Evolutionary conservation across 768 basidiomycete genomes (phyloP).

Genomic region (Kwoniella mangroviensis): DNA sequence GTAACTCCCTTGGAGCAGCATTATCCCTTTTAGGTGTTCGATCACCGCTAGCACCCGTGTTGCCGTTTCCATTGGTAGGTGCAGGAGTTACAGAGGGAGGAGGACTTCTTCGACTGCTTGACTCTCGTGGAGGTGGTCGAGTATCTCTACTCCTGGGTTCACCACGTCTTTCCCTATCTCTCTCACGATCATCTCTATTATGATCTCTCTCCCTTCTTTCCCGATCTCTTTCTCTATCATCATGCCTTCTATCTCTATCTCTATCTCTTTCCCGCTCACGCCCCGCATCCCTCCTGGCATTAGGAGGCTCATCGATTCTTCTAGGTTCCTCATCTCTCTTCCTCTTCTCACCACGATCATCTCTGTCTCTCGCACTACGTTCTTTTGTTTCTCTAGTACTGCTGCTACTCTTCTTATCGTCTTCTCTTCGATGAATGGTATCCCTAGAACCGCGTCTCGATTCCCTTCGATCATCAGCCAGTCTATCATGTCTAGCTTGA

Average conservation of each 20-base stretch:
- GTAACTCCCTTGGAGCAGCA: constrained; percentile 21
- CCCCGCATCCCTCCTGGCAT: constrained; percentile 6
- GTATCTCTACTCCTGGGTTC: constrained; percentile 10
- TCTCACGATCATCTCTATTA: constrained; percentile 22
- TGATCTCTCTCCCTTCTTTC: constrained; percentile 5
- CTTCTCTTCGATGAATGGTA: constrained; percentile 19
- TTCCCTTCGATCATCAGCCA: constrained; percentile 28
- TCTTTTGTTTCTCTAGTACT: constrained; percentile 26
- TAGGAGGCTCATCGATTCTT: constrained; percentile 28
- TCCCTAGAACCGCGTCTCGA: constrained; percentile 26
- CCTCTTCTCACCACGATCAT: constrained; percentile 26
- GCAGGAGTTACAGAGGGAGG: not conserved
- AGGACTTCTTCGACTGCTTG: not conserved
- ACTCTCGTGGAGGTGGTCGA: constrained; percentile 2
- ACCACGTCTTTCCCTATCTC: constrained; percentile 10
- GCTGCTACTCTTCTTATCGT: constrained; percentile 22
- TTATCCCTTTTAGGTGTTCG: constrained; percentile 41
- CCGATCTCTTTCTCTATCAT: constrained; percentile 9
- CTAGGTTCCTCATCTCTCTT: constrained; percentile 39
- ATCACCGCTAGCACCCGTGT: constrained; percentile 20
- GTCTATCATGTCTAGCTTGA: constrained; percentile 32
- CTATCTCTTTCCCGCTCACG: constrained; percentile 27
- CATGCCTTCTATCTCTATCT: constrained; percentile 16
- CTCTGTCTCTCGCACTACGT: constrained; percentile 10
- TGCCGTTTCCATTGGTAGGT: not conserved